Conservation (phyloP, 495 filamentous ascomycete genomes). For the Lasiosphaeria hispida region DNA sequence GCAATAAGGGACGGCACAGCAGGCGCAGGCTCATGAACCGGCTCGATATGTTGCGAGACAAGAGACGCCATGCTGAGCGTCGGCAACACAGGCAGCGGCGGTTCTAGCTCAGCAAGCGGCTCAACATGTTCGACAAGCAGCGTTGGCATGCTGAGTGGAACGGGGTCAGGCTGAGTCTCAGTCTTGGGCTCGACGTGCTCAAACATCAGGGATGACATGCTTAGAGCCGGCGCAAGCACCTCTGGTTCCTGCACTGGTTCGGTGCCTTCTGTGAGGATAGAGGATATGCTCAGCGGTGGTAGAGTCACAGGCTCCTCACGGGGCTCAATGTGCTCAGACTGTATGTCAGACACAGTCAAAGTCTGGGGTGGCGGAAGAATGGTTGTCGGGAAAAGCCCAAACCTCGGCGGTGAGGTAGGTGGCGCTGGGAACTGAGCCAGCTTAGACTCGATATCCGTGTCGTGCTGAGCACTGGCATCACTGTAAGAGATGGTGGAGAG, state of each 20-base stretch:
- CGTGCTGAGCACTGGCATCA: slow-evolving; percentile 39
- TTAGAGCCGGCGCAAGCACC: slow-evolving; percentile 19
- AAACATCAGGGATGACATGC: slow-evolving; percentile 24
- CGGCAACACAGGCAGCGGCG: slow-evolving; percentile 12
- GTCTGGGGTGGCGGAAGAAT: slow-evolving; percentile 22
- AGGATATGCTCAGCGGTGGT: slow-evolving; percentile 18
- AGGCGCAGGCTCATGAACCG: slow-evolving; percentile 18
- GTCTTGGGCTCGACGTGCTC: slow-evolving; percentile 29
- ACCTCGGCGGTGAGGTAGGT: slow-evolving; percentile 34
- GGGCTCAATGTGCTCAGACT: slow-evolving; percentile 32
- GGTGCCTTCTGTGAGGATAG: slow-evolving; percentile 16
- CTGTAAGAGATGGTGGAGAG: slow-evolving; percentile 36
- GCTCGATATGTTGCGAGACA: slow-evolving; percentile 27
- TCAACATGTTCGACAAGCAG: slow-evolving; percentile 26
- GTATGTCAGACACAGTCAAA: slow-evolving; percentile 29
- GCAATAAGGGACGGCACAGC: slow-evolving; percentile 6
- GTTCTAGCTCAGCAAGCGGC: slow-evolving; percentile 25
- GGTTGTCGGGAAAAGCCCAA: slow-evolving; percentile 17
- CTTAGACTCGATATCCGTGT: slow-evolving; percentile 44
- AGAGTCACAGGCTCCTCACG: slow-evolving; percentile 14
- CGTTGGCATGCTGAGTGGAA: slow-evolving; percentile 21
- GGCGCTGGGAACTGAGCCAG: slow-evolving; percentile 48
- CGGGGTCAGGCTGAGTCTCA: slow-evolving; percentile 19
- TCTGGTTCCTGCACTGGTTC: slow-evolving; percentile 23
- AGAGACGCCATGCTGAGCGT: slow-evolving; percentile 32